Conservation (phyloP, 495 filamentous ascomycete species). For the Schizothecium vesticola region DNA sequence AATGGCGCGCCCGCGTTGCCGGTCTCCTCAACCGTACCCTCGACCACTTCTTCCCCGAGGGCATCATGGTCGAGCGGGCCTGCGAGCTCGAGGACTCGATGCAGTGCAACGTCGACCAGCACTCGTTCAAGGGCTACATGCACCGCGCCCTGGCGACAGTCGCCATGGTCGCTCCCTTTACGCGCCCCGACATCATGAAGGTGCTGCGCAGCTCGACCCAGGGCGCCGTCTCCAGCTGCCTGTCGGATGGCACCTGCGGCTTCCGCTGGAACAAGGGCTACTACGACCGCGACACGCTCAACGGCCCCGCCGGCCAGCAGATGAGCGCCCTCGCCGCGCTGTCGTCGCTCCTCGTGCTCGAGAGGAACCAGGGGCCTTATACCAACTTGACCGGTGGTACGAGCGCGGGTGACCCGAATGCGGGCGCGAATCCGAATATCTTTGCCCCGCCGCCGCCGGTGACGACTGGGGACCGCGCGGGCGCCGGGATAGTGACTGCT, state of each 20-base stretch:
- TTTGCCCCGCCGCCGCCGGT: conserved; percentile 17
- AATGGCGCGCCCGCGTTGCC: conserved; percentile 49
- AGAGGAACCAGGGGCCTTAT: conserved; percentile 42
- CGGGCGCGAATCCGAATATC: conserved; percentile 38
- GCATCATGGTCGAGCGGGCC: conserved; percentile 58
- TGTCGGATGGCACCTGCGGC: conserved; percentile 60
- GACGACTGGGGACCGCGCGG: conserved; percentile 50
- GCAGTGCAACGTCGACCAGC: conserved; percentile 68
- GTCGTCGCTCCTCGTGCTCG: conserved; percentile 43
- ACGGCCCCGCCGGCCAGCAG: conserved; percentile 54
- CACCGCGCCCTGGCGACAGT: conserved; percentile 69
- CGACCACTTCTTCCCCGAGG: conserved; percentile 50
- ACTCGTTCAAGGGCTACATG: conserved; percentile 85
- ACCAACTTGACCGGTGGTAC: conserved; percentile 65
- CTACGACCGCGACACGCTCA: conserved; percentile 50
- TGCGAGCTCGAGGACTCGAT: conserved; percentile 51
- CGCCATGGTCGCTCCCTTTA: conserved; percentile 67
- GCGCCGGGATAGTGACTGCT: conserved; percentile 55
- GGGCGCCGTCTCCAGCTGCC: conserved; percentile 63
- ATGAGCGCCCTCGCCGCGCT: conserved; percentile 65
- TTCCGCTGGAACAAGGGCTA: conserved; percentile 48
- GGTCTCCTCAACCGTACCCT: conserved; percentile 50
- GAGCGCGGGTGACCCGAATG: conserved; percentile 63
- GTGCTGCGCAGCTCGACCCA: conserved; percentile 58
- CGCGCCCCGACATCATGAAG: conserved; percentile 52